Evolutionary conservation across 202 grass and related monocot species (phyloP).

Genomic region (Panicum virgatum): DNA sequence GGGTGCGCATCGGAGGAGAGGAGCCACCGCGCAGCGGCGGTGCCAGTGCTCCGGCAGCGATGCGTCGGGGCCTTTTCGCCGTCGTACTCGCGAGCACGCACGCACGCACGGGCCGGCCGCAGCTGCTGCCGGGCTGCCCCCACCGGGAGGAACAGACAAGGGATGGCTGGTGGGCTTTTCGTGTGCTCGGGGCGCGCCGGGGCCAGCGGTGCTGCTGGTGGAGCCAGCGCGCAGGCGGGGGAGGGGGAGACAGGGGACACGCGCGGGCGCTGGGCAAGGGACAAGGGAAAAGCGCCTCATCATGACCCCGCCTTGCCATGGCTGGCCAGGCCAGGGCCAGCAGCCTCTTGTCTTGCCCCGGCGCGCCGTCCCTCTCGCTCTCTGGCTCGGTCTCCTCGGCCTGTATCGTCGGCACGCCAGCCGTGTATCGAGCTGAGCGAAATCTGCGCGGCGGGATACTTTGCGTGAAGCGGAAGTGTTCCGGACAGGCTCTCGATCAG

Average conservation of each 20-base stretch:
- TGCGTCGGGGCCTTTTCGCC: conserved; percentile 18
- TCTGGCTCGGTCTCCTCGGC: neutral
- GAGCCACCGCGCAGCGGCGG: neutral
- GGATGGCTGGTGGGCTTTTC: neutral
- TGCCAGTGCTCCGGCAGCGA: neutral
- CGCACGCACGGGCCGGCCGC: no score
- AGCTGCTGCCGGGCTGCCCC: conserved; percentile 26
- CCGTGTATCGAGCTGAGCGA: neutral
- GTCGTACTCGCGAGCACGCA: neutral
- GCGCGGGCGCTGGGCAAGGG: conserved; percentile 20
- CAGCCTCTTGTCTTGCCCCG: conserved; percentile 24
- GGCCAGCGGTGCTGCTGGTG: neutral
- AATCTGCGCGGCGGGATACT: neutral
- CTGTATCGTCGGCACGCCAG: no score
- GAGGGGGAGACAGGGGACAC: conserved; percentile 31
- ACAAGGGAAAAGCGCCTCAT: conserved; percentile 13
- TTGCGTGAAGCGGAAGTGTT: neutral
- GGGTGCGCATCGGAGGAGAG: neutral
- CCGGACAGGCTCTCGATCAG: neutral
- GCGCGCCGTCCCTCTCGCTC: neutral
- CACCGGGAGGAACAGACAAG: conserved; percentile 37
- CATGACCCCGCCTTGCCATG: conserved; percentile 12
- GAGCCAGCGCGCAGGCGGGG: neutral
- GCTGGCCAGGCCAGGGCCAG: neutral
- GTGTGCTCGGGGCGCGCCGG: conserved; percentile 2